phyloP scores from a whole-genome alignment of 2,329 filamentous ascomycete species.

The Cryphonectria radicalis region DNA sequence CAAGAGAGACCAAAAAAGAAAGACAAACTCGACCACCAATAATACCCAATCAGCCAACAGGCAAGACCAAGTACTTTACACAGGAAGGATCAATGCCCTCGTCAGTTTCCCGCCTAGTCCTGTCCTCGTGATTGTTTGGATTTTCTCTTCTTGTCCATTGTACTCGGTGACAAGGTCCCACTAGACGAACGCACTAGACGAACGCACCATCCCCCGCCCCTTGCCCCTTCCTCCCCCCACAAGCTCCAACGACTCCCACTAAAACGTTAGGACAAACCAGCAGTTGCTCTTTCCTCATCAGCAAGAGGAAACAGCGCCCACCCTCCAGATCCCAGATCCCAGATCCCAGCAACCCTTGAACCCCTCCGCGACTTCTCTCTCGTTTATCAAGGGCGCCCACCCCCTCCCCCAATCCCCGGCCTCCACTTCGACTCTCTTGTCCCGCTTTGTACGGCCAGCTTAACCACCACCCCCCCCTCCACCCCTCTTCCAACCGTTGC shows the following conservation, averaged over 20 bases:
- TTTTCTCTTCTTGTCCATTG: background rate
- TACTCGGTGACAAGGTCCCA: background rate
- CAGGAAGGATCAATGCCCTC: background rate
- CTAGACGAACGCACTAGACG: background rate
- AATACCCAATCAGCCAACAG: background rate
- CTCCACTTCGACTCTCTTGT: slow-evolving; percentile 12
- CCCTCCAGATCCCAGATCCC: background rate
- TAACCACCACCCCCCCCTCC: background rate
- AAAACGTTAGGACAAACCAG: background rate
- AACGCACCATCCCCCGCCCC: background rate
- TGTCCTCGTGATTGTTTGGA: background rate
- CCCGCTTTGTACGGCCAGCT: slow-evolving; percentile 9
- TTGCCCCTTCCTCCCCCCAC: background rate
- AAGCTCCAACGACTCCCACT: background rate
- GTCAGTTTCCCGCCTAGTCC: background rate
- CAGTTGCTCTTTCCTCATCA: background rate
- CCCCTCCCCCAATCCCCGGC: slow-evolving; percentile 1
- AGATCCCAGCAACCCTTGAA: background rate
- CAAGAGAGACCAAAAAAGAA: background rate
- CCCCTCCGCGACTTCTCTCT: too few species aligned
- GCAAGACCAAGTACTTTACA: background rate
- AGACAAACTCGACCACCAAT: background rate
- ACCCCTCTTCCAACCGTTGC: slow-evolving; percentile 28
- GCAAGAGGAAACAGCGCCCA: background rate
- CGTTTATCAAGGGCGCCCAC: slow-evolving; percentile 4